Evolutionary conservation across 208 protist species (phyloP).

Genomic region (Lotmaria passim): DNA sequence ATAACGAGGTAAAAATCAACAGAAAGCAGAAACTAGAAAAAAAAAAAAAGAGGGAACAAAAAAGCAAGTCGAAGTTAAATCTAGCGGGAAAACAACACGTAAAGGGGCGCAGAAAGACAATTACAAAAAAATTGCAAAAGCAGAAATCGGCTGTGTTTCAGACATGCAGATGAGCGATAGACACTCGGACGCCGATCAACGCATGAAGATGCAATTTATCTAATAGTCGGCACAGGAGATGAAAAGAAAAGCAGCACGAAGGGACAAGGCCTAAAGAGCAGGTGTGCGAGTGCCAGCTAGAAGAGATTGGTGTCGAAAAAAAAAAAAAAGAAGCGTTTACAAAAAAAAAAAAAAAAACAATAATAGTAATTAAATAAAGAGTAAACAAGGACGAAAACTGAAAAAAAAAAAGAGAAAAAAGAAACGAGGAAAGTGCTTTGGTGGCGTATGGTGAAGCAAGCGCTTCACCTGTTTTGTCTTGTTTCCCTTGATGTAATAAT

Average conservation of each 20-base stretch:
- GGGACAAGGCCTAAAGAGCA: too few relatives aligned
- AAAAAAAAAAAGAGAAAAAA: not conserved
- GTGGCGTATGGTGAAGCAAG: too few relatives aligned
- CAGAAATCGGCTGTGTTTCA: too few relatives aligned
- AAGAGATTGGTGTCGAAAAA: too few relatives aligned
- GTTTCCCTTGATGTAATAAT: too few relatives aligned
- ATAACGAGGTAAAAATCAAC: conserved; percentile 7
- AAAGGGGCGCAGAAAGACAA: not conserved
- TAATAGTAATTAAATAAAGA: not conserved
- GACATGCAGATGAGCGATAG: not conserved
- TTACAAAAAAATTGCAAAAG: not conserved
- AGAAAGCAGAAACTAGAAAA: conserved; percentile 13
- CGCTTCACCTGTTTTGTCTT: too few relatives aligned
- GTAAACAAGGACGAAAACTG: not conserved
- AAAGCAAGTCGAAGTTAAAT: not conserved
- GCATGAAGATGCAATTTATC: too few relatives aligned
- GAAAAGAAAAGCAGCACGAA: too few relatives aligned
- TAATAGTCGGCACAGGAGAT: too few relatives aligned
- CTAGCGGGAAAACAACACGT: not conserved
- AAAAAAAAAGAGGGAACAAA: conserved; percentile 20
- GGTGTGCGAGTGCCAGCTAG: not conserved
- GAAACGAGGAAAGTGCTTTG: not conserved
- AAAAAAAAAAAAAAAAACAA: not conserved
- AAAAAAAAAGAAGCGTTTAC: not conserved
- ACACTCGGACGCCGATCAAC: too few relatives aligned